Evolutionary conservation across 495 filamentous ascomycete species (phyloP).

Genomic region (Haplographium delicatum): DNA sequence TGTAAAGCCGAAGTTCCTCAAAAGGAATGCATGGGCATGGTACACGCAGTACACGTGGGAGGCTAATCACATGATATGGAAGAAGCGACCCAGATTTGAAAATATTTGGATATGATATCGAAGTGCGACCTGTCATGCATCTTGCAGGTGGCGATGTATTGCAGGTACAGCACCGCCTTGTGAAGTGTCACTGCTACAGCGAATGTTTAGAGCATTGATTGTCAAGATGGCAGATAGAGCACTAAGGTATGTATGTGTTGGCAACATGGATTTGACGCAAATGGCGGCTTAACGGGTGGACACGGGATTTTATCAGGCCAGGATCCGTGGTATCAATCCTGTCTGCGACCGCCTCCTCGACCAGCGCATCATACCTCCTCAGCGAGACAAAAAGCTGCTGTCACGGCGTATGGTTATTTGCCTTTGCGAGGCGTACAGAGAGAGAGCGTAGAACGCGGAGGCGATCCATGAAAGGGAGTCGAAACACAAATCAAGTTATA

Average conservation of each 20-base stretch:
- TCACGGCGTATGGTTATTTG: conserved; percentile 15
- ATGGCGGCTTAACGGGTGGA: not conserved
- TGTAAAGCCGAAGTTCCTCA: too few species aligned
- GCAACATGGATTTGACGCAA: not conserved
- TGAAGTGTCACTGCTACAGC: too few species aligned
- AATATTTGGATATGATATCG: too few species aligned
- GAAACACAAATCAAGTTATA: not conserved
- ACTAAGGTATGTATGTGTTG: conserved; percentile 6
- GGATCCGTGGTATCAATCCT: conserved; percentile 9
- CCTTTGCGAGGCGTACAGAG: not conserved
- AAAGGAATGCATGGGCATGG: too few species aligned
- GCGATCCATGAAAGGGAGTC: not conserved
- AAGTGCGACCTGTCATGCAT: too few species aligned
- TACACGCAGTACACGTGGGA: too few species aligned
- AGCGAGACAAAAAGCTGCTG: conserved; percentile 1
- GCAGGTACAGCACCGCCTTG: too few species aligned
- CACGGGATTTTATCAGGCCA: not conserved
- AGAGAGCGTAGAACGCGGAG: not conserved
- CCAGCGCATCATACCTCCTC: conserved; percentile 15
- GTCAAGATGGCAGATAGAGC: too few species aligned
- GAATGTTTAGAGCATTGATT: too few species aligned
- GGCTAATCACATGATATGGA: too few species aligned
- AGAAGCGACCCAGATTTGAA: too few species aligned
- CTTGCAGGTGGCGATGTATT: too few species aligned
- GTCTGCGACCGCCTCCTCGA: conserved; percentile 15